phyloP scores from a whole-genome alignment of 2,329 filamentous ascomycete genomes.

The Diplodia seriata region DNA sequence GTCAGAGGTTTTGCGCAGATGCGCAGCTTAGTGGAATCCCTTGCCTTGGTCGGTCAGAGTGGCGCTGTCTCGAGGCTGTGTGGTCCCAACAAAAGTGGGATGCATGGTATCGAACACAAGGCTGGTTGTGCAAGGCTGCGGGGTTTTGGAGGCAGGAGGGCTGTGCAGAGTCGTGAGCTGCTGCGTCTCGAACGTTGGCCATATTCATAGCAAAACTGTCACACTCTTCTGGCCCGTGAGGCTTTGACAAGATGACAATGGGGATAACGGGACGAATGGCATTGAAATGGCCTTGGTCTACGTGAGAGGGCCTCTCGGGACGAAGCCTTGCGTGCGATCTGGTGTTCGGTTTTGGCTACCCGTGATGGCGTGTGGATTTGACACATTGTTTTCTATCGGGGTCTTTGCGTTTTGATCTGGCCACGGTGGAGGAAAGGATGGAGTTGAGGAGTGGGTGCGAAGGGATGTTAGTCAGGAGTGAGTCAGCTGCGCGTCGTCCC shows the following conservation, averaged over 20 bases:
- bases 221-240: background rate
- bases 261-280: too few species aligned
- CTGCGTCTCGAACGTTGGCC: background rate
- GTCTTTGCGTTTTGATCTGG: too few species aligned
- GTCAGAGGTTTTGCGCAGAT: background rate
- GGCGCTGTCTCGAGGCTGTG: background rate
- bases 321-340: background rate
- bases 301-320: background rate
- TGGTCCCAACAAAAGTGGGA: background rate
- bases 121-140: background rate
- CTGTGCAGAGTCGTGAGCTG: background rate
- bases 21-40: background rate
- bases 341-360: too few species aligned
- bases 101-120: background rate
- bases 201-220: background rate
- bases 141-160: background rate
- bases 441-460: too few species aligned
- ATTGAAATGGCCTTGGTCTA: background rate
- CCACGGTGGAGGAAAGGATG: too few species aligned
- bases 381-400: too few species aligned
- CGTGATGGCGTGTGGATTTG: too few species aligned
- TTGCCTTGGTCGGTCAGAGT: background rate
- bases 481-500: background rate
- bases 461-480: background rate
- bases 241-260: too few species aligned